Conservation (phyloP, 345 rosid genomes). For the Acer saccharum region DNA sequence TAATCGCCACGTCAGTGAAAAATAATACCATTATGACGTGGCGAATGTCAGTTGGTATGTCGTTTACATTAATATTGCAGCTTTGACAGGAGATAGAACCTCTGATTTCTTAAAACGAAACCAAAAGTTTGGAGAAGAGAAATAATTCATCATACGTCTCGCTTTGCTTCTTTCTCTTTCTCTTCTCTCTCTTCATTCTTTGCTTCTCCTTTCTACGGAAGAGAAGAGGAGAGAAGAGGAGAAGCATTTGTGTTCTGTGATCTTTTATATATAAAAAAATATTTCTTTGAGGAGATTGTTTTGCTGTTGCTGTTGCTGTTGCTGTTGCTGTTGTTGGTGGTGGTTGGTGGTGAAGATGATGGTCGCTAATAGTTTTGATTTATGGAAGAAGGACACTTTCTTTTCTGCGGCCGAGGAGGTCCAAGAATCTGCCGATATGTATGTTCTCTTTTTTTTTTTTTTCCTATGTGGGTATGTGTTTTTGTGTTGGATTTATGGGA, state of each 20-base stretch:
- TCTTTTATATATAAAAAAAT: neutral
- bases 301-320: neutral
- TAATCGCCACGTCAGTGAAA: neutral
- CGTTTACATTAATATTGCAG: no score
- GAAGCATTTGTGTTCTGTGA: neutral
- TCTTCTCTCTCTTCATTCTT: conserved; percentile 40
- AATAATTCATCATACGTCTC: conserved; percentile 19
- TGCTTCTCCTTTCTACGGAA: conserved; percentile 32
- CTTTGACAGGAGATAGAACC: conserved; percentile 28
- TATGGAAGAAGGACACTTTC: conserved; percentile 85
- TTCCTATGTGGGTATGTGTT: neutral
- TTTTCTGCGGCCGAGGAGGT: conserved; percentile 96
- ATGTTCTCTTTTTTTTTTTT: conserved; percentile 25
- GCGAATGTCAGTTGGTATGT: neutral
- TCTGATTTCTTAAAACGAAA: neutral
- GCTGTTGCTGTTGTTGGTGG: neutral
- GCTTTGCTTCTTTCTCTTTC: conserved; percentile 6
- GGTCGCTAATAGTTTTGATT: conserved; percentile 80
- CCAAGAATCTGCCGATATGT: conserved; percentile 87
- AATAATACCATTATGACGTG: neutral
- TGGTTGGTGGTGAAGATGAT: conserved; percentile 53
- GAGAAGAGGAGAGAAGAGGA: conserved; percentile 20
- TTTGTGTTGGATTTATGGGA: neutral
- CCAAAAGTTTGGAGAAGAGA: neutral
- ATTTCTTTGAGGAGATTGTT: conserved; percentile 4